A percentile compares a stretch with the other conserved stretches of the same genome.
Conservation (phyloP, 163 green algal genomes). For the Chlamydomonas reinhardtii region DNA sequence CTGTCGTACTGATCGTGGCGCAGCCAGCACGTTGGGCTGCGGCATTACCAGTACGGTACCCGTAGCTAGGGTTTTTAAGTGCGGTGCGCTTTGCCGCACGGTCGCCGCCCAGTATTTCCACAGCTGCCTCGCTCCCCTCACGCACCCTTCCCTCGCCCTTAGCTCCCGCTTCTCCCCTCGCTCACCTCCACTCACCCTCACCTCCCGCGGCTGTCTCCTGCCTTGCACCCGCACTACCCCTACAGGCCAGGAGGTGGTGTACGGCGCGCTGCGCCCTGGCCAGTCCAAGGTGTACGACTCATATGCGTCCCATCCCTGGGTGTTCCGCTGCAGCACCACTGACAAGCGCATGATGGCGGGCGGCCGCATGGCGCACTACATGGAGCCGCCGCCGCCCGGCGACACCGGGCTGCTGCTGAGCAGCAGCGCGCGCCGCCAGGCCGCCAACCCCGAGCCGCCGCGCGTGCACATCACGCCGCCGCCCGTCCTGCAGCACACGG, state of each 20-base stretch:
- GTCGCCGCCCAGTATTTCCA: too few relatives aligned
- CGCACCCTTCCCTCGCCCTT: background rate
- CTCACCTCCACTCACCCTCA: background rate
- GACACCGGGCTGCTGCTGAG: background rate
- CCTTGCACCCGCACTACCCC: background rate
- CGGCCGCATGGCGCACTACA: constrained; percentile 28
- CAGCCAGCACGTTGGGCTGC: too few relatives aligned
- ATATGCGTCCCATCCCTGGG: constrained; percentile 34
- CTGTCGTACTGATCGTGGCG: too few relatives aligned
- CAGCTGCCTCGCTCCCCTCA: too few relatives aligned
- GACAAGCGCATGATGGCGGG: constrained; percentile 31
- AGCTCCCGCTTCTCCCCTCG: too few relatives aligned
- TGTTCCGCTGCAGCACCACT: constrained; percentile 32
- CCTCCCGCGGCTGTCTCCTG: background rate
- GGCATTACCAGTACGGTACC: too few relatives aligned
- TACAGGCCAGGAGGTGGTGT: constrained; percentile 29
- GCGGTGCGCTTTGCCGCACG: too few relatives aligned
- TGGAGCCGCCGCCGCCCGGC: background rate
- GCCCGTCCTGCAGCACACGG: constrained; percentile 37
- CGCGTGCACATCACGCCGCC: constrained; percentile 4
- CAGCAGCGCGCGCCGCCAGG: background rate
- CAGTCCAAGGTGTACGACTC: constrained; percentile 44
- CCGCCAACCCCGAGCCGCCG: background rate
- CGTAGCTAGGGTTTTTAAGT: too few relatives aligned
- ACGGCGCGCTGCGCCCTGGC: background rate